A percentile compares a stretch with the other conserved stretches of the same genome.
Conservation (phyloP, 1,139 yeast species). For the Debaryomyces robertsiae region DNA sequence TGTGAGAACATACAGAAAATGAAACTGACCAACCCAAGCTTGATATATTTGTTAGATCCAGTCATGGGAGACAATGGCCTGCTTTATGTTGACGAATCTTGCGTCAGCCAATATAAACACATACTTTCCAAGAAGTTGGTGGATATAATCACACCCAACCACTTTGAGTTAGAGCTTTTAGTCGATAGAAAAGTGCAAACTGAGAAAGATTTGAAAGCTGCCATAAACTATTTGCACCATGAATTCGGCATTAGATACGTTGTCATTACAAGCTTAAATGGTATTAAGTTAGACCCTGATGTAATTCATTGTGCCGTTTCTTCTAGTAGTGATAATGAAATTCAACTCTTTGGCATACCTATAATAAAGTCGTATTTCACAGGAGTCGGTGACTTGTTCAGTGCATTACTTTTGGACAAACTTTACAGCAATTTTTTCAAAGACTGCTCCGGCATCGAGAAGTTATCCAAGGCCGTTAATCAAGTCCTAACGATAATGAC, state of each 20-base stretch:
- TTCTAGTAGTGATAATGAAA: constrained; percentile 20
- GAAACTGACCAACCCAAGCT: constrained; percentile 19
- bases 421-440: constrained; percentile 33
- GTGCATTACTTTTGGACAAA: constrained; percentile 73
- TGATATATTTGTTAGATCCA: constrained; percentile 78
- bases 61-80: constrained; percentile 92
- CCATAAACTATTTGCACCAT: constrained; percentile 52
- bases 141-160: constrained; percentile 83
- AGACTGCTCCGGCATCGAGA: constrained; percentile 2
- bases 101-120: constrained; percentile 65
- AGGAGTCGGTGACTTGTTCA: constrained; percentile 91
- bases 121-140: constrained; percentile 55
- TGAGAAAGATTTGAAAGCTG: constrained; percentile 40
- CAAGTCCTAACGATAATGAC: constrained; percentile 55
- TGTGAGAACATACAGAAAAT: constrained; percentile 18
- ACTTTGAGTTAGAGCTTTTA: constrained; percentile 80
- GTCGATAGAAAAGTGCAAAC: constrained; percentile 54
- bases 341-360: constrained; percentile 46
- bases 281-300: constrained; percentile 17
- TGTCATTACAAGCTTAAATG: constrained; percentile 55
- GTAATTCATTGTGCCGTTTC: constrained; percentile 58
- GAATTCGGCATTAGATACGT: constrained; percentile 58
- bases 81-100: constrained; percentile 72
- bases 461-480: constrained; percentile 39
- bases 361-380: constrained; percentile 74